phyloP scores from a whole-genome alignment of 257 asterid genomes.

The Gentiana straminea region DNA sequence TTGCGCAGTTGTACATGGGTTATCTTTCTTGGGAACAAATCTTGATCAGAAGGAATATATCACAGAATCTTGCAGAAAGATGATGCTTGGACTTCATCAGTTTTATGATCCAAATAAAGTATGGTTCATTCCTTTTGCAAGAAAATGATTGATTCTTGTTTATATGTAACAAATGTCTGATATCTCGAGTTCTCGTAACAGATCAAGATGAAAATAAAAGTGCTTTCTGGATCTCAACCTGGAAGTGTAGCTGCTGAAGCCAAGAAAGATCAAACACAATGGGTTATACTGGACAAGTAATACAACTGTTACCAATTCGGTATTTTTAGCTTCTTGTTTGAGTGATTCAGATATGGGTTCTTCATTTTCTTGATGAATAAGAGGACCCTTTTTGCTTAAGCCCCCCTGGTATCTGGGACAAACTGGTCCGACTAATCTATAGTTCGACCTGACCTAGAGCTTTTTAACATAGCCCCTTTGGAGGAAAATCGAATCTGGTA shows the following conservation, averaged over 20 bases:
- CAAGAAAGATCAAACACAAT: conserved; percentile 45
- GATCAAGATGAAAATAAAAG: conserved; percentile 68
- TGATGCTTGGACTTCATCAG: conserved; percentile 53
- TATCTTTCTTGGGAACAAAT: conserved; percentile 43
- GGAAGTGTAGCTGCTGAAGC: conserved; percentile 83
- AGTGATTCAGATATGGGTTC: no score
- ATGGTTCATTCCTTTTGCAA: conserved; percentile 1
- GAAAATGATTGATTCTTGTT: not conserved
- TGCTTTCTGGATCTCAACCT: conserved; percentile 39
- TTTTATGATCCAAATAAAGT: conserved; percentile 62
- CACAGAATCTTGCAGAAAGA: conserved; percentile 46
- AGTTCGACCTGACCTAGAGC: no score
- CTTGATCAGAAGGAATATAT: conserved; percentile 62
- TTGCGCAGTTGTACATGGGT: conserved; percentile 29
- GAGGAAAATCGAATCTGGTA: no score
- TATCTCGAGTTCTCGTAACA: conserved; percentile 12
- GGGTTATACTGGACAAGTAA: conserved; percentile 93
- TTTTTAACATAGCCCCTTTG: no score
- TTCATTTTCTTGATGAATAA: no score
- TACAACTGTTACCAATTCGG: conserved; percentile 10
- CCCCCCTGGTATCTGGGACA: no score
- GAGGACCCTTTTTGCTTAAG: no score
- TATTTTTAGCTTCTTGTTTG: not conserved
- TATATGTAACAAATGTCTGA: conserved; percentile 1
- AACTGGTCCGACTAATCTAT: no score